Evolutionary conservation across 345 rosid genomes (phyloP), one percentile per base, ranked within the genome.

Genomic region (Microthlaspi erraticum): DNA sequence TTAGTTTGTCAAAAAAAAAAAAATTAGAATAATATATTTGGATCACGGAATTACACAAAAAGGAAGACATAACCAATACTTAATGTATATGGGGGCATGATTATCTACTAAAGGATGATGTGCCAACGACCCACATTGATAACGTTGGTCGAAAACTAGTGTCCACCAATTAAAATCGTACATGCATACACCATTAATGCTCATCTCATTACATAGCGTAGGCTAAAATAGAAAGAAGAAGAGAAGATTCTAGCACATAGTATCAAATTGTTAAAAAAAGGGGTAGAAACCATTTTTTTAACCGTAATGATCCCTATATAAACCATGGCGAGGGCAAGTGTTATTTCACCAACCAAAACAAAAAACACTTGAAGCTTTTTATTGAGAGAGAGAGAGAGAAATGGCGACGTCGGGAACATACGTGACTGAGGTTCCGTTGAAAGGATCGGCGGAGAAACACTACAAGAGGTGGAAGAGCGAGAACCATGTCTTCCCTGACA

Each of bases 391-490:
- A n/a, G n/a, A n/a, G 34, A 19, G 14, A 12, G 16, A 2, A 16
- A 45, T 70, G 74, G 74, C 74, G 9, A 70, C 66, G 8, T 70
- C 66, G 18, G 74, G 74, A 70, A 70, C 74, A 46, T 70, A 70
- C 20, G 50, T 70, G 49, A 60, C 66, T 0, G 66, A 70, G 50
- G 66, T 70, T 37, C 65, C 66, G 5, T 5, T 70, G 12, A 70
- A 59, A 10, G 66, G 66, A 11, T 1, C 74, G 16, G 29, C 29
- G 29, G 29, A 26, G 29, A 26, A 26, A 26, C 29, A 26, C 29
- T 26, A 26, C 29, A 26, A 26, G 10, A 59, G 50, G 50, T 70
- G 74, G 74, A 70, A 5, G 58, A 37, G 4, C 12, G 74, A 70
- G 50, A 70, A 70, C 36, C 57, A 70, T 70, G 23, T 70, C n/a